Conservation (phyloP, 1,139 yeast species). For the Meyerozyma guilliermondii region DNA sequence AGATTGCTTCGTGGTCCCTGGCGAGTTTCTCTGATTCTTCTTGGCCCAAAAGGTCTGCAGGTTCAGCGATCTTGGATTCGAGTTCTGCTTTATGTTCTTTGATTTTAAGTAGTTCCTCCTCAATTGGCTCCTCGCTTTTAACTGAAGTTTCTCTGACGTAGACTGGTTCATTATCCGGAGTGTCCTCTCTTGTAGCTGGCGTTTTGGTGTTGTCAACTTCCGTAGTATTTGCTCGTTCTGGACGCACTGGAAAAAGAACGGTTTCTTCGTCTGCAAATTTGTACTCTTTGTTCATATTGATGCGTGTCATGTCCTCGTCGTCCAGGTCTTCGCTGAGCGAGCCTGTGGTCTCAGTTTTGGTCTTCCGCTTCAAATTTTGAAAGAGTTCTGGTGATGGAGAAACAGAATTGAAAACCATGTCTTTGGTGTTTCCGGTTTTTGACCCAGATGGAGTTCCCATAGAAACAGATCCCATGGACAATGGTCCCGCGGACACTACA, state of each 20-base stretch:
- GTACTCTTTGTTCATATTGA: constrained; percentile 61
- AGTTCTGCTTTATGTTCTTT: constrained; percentile 24
- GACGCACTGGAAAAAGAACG: constrained; percentile 40
- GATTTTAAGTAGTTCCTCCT: constrained; percentile 25
- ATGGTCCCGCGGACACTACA: constrained; percentile 65
- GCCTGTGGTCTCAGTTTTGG: constrained; percentile 12
- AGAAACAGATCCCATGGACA: constrained; percentile 60
- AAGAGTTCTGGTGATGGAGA: constrained; percentile 37
- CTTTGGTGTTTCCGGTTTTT: constrained; percentile 24
- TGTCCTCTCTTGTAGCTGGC: constrained; percentile 4
- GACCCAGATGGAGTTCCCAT: constrained; percentile 30
- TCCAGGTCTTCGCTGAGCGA: constrained; percentile 27
- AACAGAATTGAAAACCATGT: constrained; percentile 21
- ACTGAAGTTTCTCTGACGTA: constrained; percentile 23
- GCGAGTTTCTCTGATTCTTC: constrained; percentile 28
- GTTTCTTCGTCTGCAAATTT: constrained; percentile 45
- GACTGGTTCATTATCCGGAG: constrained; percentile 9
- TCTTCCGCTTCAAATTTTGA: constrained; percentile 29
- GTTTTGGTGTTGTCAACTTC: constrained; percentile 8
- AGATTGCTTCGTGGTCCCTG: constrained; percentile 29
- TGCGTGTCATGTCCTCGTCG: constrained; percentile 39
- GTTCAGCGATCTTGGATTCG: constrained; percentile 26
- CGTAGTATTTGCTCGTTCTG: constrained; percentile 20
- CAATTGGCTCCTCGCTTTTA: constrained; percentile 26
- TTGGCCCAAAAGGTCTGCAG: constrained; percentile 24